phyloP scores from a whole-genome alignment of 2,329 filamentous ascomycete genomes.

The Phoma herbarum region DNA sequence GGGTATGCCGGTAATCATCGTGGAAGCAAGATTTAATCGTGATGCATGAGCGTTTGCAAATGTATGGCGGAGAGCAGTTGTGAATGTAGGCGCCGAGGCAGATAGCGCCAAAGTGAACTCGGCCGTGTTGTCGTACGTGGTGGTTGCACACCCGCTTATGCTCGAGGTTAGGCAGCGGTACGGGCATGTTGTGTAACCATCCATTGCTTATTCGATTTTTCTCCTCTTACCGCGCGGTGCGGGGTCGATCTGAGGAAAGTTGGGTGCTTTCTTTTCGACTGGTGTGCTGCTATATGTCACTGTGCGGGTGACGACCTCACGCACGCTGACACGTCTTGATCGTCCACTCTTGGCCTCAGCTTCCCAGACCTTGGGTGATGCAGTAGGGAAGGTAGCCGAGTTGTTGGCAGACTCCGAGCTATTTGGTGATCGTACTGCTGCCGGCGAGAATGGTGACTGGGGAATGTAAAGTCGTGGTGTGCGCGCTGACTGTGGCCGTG shows the following conservation, averaged over 20 bases:
- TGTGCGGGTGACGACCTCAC: conserved; percentile 92
- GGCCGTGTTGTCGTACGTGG: conserved; percentile 31
- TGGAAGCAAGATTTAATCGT: conserved; percentile 22
- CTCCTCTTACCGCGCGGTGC: conserved; percentile 93
- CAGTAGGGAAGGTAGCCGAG: conserved; percentile 71
- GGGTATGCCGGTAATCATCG: conserved; percentile 16
- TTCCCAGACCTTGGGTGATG: conserved; percentile 83
- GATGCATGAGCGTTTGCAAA: conserved; percentile 15
- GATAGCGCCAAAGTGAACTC: conserved; percentile 33
- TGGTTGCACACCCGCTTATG: conserved; percentile 38
- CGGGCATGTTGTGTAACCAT: conserved; percentile 31
- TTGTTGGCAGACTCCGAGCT: conserved; percentile 61
- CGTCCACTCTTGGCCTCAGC: conserved; percentile 71
- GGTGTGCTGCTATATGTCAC: conserved; percentile 80
- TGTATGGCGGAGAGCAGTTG: conserved; percentile 9
- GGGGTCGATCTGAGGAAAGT: conserved; percentile 75
- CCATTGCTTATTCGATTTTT: conserved; percentile 65
- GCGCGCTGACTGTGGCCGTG: conserved; percentile 68
- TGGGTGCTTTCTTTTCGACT: conserved; percentile 48
- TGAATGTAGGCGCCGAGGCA: conserved; percentile 23
- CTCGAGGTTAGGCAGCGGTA: conserved; percentile 29
- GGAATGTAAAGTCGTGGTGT: conserved; percentile 76
- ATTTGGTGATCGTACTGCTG: conserved; percentile 70
- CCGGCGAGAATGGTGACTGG: conserved; percentile 74
- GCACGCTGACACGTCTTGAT: conserved; percentile 71